A percentile compares a stretch with the other conserved stretches of the same genome.
phyloP scores from a whole-genome alignment of 768 basidiomycete species.

The Thelephora aurantiotincta region DNA sequence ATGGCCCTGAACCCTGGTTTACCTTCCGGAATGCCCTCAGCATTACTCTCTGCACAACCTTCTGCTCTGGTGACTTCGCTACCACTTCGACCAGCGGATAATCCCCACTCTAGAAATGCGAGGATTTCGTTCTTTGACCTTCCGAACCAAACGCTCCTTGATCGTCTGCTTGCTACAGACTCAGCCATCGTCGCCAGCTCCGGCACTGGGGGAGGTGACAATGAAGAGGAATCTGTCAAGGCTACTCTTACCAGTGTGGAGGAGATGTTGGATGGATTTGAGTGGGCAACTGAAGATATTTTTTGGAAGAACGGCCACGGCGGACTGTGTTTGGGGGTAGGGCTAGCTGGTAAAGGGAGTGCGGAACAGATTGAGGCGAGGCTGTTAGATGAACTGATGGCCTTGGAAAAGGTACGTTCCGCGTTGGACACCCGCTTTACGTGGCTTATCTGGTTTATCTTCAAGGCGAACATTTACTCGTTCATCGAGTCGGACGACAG shows the following conservation, averaged over 20 bases:
- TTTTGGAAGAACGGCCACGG: conserved; percentile 36
- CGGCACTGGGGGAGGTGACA: conserved; percentile 19
- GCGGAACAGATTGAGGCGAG: conserved; percentile 89
- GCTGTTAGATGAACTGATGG: conserved; percentile 78
- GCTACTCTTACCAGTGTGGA: conserved; percentile 87
- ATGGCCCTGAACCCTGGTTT: no score
- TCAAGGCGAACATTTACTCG: conserved; percentile 90
- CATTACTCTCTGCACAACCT: conserved; percentile 12
- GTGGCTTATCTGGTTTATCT: not conserved
- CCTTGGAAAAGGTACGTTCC: conserved; percentile 72
- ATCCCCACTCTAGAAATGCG: conserved; percentile 35
- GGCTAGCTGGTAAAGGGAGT: conserved; percentile 31
- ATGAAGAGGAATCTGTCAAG: conserved; percentile 59
- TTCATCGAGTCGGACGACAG: conserved; percentile 95
- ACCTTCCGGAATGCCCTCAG: conserved; percentile 10
- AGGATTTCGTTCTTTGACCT: conserved; percentile 78
- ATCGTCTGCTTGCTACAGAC: conserved; percentile 45
- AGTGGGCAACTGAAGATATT: conserved; percentile 84
- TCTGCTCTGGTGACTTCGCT: conserved; percentile 17
- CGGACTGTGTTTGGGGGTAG: no score
- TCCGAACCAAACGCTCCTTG: conserved; percentile 56
- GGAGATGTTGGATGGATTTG: conserved; percentile 97
- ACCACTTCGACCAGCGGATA: conserved; percentile 22
- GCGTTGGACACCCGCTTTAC: not conserved
- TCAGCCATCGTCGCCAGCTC: conserved; percentile 32